Evolutionary conservation across 2,329 filamentous ascomycete genomes (phyloP), one percentile per base, ranked within the genome.

Genomic region (Amphichorda felina): DNA sequence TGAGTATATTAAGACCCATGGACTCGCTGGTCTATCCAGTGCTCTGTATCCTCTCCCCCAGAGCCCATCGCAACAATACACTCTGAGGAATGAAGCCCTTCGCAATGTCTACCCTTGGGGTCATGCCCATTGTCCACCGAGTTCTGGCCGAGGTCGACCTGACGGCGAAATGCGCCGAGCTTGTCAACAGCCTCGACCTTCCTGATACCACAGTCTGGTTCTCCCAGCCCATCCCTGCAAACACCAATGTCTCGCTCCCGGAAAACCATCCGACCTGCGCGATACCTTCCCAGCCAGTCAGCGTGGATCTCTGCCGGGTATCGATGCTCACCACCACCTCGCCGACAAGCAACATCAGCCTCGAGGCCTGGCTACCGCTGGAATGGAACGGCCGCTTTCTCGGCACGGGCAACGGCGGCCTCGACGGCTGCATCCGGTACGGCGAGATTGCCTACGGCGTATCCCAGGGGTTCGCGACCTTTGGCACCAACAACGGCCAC

Each of bases 401-500:
- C 27, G 60, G 56, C 17, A 65, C 61, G 0, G 66, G 65, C 2
- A 70, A 70, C 30, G 65, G 64, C 4, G 67, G 66, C 3, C 46
- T 70, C 10, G 56, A 57, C 27, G 66, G 66, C 14, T 67, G 68
- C 41, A 63, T 70, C 30, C 52, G 61, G 40, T 68, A 66, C 38
- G 53, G 58, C 32, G 63, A 68, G 36, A 47, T 71, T 13, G 61
- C 57, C 2, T 70, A 70, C 40, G 55, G 56, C 2, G 48, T 56
- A 5, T 45, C 50, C 3, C 45, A 59, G 9, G 64, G 64, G 1
- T 70, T 70, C 41, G 63, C 64, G 1, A 52, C 59, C 2, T 57
- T 68, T 17, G 65, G 65, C 2, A 61, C 64, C 7, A 70, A 70
- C 44, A 68, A 66, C 24, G 66, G 66, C 17, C 66, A 70, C 39